These are phyloP conservation scores for Mortierella sp. DNA, from an alignment of 371 early-diverging fungal species.

Conservation along the genomic window DNA sequence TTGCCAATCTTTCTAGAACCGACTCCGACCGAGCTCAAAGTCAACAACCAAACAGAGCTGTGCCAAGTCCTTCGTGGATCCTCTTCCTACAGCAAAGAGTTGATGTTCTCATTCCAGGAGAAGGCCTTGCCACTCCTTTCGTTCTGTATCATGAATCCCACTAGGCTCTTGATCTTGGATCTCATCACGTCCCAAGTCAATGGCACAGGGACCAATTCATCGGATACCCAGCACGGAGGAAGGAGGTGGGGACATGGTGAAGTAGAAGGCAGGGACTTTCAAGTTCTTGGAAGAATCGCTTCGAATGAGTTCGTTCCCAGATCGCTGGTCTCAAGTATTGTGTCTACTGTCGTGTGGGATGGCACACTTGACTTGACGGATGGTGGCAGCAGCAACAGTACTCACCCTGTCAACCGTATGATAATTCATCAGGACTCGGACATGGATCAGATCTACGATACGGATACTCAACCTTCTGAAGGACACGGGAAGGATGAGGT, in stretches of 20 bases:
- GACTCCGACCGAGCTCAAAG: constrained; percentile 9
- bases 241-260: no score
- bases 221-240: no score
- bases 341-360: constrained; percentile 25
- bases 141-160: constrained; percentile 38
- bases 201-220: no score
- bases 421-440: constrained; percentile 13
- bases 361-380: constrained; percentile 15
- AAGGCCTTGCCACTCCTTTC: constrained; percentile 12
- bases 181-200: constrained; percentile 4
- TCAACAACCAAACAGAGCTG: constrained; percentile 10
- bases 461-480: constrained; percentile 5
- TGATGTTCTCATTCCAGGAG: constrained; percentile 9
- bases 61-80: constrained; percentile 20
- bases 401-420: background rate
- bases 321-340: background rate
- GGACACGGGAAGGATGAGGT: background rate
- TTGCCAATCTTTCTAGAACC: constrained; percentile 36
- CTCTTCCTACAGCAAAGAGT: constrained; percentile 9
- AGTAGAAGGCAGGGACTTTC: background rate
- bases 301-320: constrained; percentile 20
- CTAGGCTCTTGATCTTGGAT: constrained; percentile 19
- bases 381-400: background rate
- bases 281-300: constrained; percentile 20
- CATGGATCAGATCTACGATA: constrained; percentile 24